Conservation (phyloP, 345 rosid species). For the Sisymbrium altissimum region DNA sequence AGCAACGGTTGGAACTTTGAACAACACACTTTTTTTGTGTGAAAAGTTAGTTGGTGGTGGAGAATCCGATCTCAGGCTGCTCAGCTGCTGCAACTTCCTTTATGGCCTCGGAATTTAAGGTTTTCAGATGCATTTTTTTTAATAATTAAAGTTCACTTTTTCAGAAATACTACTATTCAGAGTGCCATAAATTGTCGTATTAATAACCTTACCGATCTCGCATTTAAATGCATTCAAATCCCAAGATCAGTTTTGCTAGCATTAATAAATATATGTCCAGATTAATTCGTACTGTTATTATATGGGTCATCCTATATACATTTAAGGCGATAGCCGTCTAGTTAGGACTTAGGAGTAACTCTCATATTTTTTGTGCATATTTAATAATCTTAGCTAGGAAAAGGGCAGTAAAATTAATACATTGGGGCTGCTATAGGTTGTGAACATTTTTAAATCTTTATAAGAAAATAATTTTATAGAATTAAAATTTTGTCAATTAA, state of each 20-base stretch:
- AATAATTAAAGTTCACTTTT: not conserved
- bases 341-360: conserved; percentile 18
- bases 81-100: conserved; percentile 1
- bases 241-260: conserved; percentile 19
- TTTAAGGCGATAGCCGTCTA: conserved; percentile 20
- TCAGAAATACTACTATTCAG: not conserved
- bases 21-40: too few relatives aligned
- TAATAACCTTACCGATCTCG: conserved; percentile 17
- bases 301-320: not conserved
- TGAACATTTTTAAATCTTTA: too few relatives aligned
- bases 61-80: not conserved
- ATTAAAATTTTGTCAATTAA: too few relatives aligned
- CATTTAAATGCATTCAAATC: conserved; percentile 34
- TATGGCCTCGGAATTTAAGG: conserved; percentile 28
- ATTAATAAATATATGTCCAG: conserved; percentile 11
- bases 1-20: too few relatives aligned
- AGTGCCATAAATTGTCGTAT: conserved; percentile 5
- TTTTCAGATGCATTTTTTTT: conserved; percentile 14
- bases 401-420: too few relatives aligned
- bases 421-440: too few relatives aligned
- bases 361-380: too few relatives aligned
- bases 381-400: too few relatives aligned
- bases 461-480: too few relatives aligned
- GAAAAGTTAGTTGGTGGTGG: too few relatives aligned
- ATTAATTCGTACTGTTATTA: not conserved